Evolutionary conservation across 129 eudicot genomes (phyloP).

Genomic region (Saussurea involucrata): DNA sequence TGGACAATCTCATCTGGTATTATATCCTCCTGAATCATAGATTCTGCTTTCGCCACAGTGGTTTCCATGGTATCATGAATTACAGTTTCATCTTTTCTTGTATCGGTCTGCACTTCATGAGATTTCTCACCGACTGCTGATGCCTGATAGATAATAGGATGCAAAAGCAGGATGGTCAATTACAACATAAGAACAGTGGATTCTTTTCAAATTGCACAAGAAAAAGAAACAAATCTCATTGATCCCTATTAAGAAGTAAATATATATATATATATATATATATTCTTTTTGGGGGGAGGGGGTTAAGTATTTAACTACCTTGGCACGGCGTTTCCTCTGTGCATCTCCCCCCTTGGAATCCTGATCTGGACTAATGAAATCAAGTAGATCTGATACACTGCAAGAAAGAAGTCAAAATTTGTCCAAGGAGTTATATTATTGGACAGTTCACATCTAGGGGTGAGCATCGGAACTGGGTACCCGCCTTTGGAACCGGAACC

Average conservation of each 20-base stretch:
- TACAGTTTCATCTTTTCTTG: conserved; percentile 23
- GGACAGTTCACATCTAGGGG: conserved; percentile 25
- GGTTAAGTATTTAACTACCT: conserved; percentile 45
- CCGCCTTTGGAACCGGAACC: too few relatives aligned
- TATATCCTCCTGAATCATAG: conserved; percentile 35
- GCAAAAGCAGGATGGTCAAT: neutral
- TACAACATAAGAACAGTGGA: neutral
- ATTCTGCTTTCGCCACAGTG: conserved; percentile 25
- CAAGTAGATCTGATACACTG: conserved; percentile 99
- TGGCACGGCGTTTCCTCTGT: conserved; percentile 80
- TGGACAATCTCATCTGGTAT: conserved; percentile 25
- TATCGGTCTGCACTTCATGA: conserved; percentile 44
- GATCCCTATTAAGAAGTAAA: too few relatives aligned
- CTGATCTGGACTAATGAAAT: conserved; percentile 91
- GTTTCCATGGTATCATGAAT: conserved; percentile 29
- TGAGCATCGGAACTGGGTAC: too few relatives aligned
- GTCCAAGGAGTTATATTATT: conserved; percentile 8
- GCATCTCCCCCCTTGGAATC: conserved; percentile 70
- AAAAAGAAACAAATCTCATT: too few relatives aligned
- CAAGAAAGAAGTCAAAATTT: conserved; percentile 34
- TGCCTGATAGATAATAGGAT: conserved; percentile 42
- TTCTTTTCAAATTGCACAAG: neutral
- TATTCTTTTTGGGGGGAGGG: too few relatives aligned
- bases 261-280: too few relatives aligned
- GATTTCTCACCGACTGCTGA: conserved; percentile 55